Base-by-base conservation (phyloP, 75 land plant species). In the Pseudotsuga menziesii region DNA sequence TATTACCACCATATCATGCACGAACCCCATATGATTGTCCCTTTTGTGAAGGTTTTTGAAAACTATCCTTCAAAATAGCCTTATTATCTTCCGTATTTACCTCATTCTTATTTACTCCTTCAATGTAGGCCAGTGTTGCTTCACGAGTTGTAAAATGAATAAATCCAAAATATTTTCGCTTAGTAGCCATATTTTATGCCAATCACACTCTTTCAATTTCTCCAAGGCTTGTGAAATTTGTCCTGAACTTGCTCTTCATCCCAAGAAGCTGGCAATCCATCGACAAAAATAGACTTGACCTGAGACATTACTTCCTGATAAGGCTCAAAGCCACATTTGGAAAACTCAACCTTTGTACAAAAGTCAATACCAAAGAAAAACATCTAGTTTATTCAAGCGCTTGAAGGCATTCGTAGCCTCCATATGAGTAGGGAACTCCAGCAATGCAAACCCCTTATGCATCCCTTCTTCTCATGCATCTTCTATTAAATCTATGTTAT, bases 161-260 rank as follows among this genome's bases (percentile, higher is more conserved):
- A 80, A 92, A 92, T 0, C 90, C 92, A 85, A 86, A 92, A 70
- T 92, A 92, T 74, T 84, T 90, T 35, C 92, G 76, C 79, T 88
- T 92, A 36, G 86, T 77, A 29, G 88, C 80, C 89, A 87, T 90
- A 77, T 92, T 86, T 55, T 90, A 75, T 20, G 92, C 94, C 29
- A 92, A 73, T 36, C 78, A 81, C 25, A 92, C 81, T 4, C 78
- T 77, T 64, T 82, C 84, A 75, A 92, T 88, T 62, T 82, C 84
- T 61, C 94, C 94, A 83, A 83, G 58, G 90, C 76, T 74, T 82
- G 59, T 79, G 80, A 61, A 90, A 79, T 20, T 80, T 76, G 19
- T 92, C 89, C 27, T 77, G 77, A 12, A 92, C 90, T 32, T 73
- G 79, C 4, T 82, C 79, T 79, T 92, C 94, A 78, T 88, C 90